Base-by-base conservation (phyloP, 768 basidiomycete species). In the Naganishia kalamii region DNA sequence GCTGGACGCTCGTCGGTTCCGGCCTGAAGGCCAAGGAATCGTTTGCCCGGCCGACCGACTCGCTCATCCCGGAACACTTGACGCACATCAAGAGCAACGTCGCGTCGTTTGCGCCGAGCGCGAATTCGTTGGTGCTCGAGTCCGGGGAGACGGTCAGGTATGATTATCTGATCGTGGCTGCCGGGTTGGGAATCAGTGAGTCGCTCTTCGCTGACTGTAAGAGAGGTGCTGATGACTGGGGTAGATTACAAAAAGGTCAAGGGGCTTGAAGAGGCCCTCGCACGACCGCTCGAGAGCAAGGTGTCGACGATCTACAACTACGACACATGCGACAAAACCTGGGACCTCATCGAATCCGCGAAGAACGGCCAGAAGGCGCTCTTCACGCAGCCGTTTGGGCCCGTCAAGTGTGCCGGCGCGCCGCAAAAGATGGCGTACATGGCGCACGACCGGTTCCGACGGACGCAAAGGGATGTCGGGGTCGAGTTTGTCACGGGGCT, bases 1-100 rank as follows among this genome's bases (percentile, higher is more conserved):
- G 93, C 79, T 97, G 93, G 92, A 94, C 92, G 0, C 84, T 96
- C 44, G 92, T 92, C 41, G 93, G 91, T 15, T 81, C 90, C n/a
- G 94, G 93, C 30, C 82, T 99, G 60, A 81, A 83, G 57, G 72
- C 82, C 44, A 93, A 94, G 78, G 44, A 71, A 30, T 61, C 72
- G 4, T 88, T 88, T 71, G 83, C 85, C 60, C 83, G 84, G 41
- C 84, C 84, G 10, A 81, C 96, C 51, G 74, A 80, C 19, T 83
- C 85, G 1, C 82, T 97, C 46, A 84, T 99, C 62, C 89, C 93
- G 0, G 74, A 80, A 15, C 84, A 90, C 70, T 84, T 94, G 62
- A 79, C 83, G 0, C 86, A 86, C 70, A 84, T 91, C 68, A 76
- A 84, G 43, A 86, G 89, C 72, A 84, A 86, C 63, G 88, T 88